Percentiles rank a stretch among this genome's conserved stretches.
Conservation (phyloP, 192 early-diverging fungal genomes). For the Coemansia biformis region DNA sequence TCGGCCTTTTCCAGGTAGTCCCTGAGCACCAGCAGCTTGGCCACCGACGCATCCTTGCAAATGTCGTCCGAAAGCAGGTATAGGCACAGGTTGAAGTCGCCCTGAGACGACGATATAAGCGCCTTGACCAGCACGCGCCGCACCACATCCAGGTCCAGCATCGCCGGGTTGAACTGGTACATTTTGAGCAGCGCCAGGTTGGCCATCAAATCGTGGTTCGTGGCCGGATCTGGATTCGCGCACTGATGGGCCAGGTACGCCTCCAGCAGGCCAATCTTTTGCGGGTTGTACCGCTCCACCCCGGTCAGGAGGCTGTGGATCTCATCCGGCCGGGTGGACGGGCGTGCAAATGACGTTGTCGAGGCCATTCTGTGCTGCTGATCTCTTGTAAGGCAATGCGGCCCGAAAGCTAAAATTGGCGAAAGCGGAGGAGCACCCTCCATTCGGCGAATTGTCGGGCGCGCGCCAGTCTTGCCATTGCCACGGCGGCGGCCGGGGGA, state of each 20-base stretch:
- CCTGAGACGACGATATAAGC: conserved; percentile 73
- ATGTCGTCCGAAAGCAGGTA: conserved; percentile 77
- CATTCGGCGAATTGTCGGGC: no score
- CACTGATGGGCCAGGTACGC: conserved; percentile 77
- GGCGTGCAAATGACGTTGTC: conserved; percentile 33
- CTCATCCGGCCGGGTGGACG: conserved; percentile 58
- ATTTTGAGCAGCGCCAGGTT: conserved; percentile 89
- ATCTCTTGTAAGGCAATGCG: background rate
- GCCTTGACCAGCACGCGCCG: conserved; percentile 76
- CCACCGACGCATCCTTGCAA: conserved; percentile 36
- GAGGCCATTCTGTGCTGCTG: conserved; percentile 12
- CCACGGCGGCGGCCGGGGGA: no score
- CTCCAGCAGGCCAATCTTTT: conserved; percentile 78
- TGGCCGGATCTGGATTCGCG: conserved; percentile 55
- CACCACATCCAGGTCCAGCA: conserved; percentile 65
- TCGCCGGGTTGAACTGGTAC: conserved; percentile 88
- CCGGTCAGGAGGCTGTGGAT: conserved; percentile 71
- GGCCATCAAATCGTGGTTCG: conserved; percentile 78
- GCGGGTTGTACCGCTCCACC: conserved; percentile 88
- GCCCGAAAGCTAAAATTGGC: no score
- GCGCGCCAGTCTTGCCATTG: no score
- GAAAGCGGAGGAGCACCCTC: no score
- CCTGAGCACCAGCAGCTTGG: conserved; percentile 64
- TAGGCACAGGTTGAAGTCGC: conserved; percentile 87
- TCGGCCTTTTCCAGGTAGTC: conserved; percentile 71